A percentile compares a stretch with the other conserved stretches of the same genome.
Conservation (phyloP, 208 protist species). For the Porcisia deanei region DNA sequence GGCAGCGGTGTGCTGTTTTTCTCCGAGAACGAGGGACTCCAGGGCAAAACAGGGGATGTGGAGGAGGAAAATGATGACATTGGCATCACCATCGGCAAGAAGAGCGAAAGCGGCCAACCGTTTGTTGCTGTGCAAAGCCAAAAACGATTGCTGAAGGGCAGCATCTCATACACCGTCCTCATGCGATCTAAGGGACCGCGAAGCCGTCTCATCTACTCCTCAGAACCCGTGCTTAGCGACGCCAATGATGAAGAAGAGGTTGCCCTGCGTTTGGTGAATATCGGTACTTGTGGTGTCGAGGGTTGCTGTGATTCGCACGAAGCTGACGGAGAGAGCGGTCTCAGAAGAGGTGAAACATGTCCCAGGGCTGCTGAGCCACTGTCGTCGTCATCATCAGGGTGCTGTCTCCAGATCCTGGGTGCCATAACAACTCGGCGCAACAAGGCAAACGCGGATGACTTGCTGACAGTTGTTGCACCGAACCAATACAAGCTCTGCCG, state of each 20-base stretch:
- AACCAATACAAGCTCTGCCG: conserved; percentile 19
- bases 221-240: conserved; percentile 14
- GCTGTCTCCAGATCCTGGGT: conserved; percentile 13
- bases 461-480: conserved; percentile 23
- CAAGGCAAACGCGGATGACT: background rate
- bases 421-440: conserved; percentile 1
- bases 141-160: conserved; percentile 75
- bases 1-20: conserved; percentile 82
- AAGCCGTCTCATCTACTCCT: conserved; percentile 66
- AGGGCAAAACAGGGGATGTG: conserved; percentile 62
- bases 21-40: conserved; percentile 79
- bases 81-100: conserved; percentile 88
- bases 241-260: conserved; percentile 19
- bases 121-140: conserved; percentile 78
- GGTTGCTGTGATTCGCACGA: background rate
- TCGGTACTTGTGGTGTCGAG: background rate
- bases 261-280: conserved; percentile 19
- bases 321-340: background rate
- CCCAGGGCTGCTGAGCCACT: background rate
- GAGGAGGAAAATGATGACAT: conserved; percentile 85
- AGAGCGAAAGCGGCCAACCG: conserved; percentile 69
- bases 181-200: conserved; percentile 51
- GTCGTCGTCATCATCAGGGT: background rate
- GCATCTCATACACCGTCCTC: conserved; percentile 79
- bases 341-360: background rate